Base-by-base conservation (phyloP, 2,329 filamentous ascomycete genomes). In the Fusarium coicis region DNA sequence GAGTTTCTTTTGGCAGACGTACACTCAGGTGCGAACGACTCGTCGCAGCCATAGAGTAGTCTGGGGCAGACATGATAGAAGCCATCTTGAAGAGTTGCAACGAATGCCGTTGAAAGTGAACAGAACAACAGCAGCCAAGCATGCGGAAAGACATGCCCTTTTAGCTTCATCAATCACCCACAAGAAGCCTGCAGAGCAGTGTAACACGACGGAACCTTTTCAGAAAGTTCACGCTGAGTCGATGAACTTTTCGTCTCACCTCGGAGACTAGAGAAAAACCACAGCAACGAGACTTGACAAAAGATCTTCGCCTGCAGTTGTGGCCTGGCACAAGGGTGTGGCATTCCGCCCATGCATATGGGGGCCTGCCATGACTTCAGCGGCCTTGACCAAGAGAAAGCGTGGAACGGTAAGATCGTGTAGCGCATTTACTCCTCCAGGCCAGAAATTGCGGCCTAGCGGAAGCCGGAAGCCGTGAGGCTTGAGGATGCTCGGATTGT, bases 41-140 rank as follows among this genome's bases (percentile, higher is more conserved):
- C 15, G 68, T 70, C 63, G 72, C 57, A 56, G 70, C 75, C 71
- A 76, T 76, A 5, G 76, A 78, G 69, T 78, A 78, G 52, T 77
- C 76, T 26, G 76, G 76, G 21, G 75, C 74, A n/a, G 74, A 75
- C 75, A 77, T 76, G n/a, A 75, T 74, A 52, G 76, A 78, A 42
- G 74, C 76, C 76, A 78, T 78, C 23, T 75, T 74, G 63, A 62
- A 30, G 15, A 55, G 26, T 34, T 47, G 18, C 62, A 36, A 28
- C 43, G 53, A 37, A 21, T 23, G 32, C 15, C n/a, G 12, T 66
- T 56, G n/a, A 14, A 57, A 42, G 10, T 12, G 10, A 50, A n/a
- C 21, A 16, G 39, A 43, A 42, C 6, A 30, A 58, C 34, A 46
- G n/a, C 34, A 34, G 23, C 18, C 11, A 47, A 23, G 11, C 23